Evolutionary conservation across 306 rosid genomes (phyloP).

Genomic region (Cucumis melo): DNA sequence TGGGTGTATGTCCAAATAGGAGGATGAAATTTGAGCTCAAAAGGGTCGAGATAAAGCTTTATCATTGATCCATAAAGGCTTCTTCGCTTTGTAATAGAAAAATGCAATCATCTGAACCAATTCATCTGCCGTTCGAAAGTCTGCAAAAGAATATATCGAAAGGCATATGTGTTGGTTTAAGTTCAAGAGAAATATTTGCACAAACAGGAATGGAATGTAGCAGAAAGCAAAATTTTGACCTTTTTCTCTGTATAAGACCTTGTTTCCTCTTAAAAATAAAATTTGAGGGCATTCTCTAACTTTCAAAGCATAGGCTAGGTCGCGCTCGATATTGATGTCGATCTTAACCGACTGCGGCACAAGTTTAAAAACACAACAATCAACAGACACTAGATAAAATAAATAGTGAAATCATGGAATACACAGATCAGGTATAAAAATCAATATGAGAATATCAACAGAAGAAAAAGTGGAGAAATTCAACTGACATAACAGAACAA

Average conservation of each 20-base stretch:
- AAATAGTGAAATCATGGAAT: not conserved
- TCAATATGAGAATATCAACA: not conserved
- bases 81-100: conserved; percentile 86
- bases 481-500: not conserved
- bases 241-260: conserved; percentile 71
- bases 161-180: not conserved
- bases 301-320: conserved; percentile 81
- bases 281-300: conserved; percentile 73
- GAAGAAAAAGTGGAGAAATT: not conserved
- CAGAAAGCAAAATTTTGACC: conserved; percentile 37
- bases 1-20: not conserved
- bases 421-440: not conserved
- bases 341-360: conserved; percentile 57
- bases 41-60: conserved; percentile 25
- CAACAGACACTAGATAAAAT: not conserved
- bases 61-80: conserved; percentile 74
- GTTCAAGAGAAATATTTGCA: not conserved
- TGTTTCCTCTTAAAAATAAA: conserved; percentile 62
- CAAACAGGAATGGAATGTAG: not conserved
- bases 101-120: conserved; percentile 85
- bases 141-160: conserved; percentile 20
- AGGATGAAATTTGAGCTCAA: not conserved
- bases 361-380: conserved; percentile 4
- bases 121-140: conserved; percentile 51
- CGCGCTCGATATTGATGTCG: conserved; percentile 78